Base-by-base conservation (phyloP, 257 asterid genomes). In the Gardenia jasminoides region DNA sequence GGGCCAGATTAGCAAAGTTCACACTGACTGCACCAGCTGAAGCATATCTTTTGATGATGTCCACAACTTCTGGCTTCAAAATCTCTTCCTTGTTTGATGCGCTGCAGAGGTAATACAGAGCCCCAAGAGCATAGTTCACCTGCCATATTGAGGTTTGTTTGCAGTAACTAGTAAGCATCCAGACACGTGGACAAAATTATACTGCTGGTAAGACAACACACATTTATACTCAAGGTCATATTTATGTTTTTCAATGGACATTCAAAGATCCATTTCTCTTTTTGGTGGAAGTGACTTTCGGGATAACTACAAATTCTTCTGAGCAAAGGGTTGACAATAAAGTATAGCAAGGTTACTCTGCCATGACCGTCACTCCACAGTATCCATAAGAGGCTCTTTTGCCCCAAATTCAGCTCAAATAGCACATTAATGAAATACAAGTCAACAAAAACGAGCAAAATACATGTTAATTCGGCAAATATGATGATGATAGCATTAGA, bases 61-160 rank as follows among this genome's bases (percentile, higher is more conserved):
- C 97, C 80, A 91, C 85, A 44, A 93, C 88, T 84, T 93, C 97
- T 10, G 98, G 91, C 86, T 88, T 93, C 87, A 93, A 80, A 43
- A 93, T 89, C 46, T 90, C 96, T 72, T 83, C 85, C 88, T 89
- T 83, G 44, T 85, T 89, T 10, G 89, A 86, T 72, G 83, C 87
- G 82, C 82, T 85, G 84, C 95, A 91, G 11, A 94, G 90, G 84
- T 92, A 92, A 85, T 91, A 90, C 62, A 94, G 81, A 58, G 97
- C 89, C 52, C 92, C 96, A 15, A 94, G 83, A 54, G 96, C 89
- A 82, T 91, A 91, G 78, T 82, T 94, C 70, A 92, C 98, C 98
- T 94, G 78, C 80, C 81, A 79, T 74, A 48, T 50, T 41, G 30
- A 67, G 33, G 72, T 81, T 48, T 36, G 6, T 65, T 8, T 26